Evolutionary conservation across 176 grass and related monocot species (phyloP), one percentile per base, ranked within the genome.

Genomic region (Lolium rigidum): DNA sequence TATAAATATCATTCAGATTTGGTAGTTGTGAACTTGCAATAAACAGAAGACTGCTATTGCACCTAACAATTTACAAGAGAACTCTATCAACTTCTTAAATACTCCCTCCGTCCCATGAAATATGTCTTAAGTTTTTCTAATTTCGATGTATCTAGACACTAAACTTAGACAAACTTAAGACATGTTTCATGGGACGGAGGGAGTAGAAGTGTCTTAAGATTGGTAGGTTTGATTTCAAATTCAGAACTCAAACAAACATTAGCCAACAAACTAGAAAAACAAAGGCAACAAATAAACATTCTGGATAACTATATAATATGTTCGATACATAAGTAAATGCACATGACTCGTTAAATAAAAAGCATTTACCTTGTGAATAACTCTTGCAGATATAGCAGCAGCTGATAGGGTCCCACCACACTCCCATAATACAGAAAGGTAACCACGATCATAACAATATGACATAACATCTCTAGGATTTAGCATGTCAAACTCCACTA

Each of bases 401-500:
- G 96, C 93, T 59, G 96, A 71, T 60, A 98, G 84, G 35, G 82
- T 86, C 15, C 96, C 96, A 89, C 96, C 96, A 49, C 96, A 98
- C 80, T 98, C 96, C 96, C 96, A 98, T 83, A 98, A 82, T 70
- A 98, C 55, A 9, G 93, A 95, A 62, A 98, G 93, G 80, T 94
- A 98, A 21, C 93, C 91, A 84, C 96, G 93, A 43, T 98, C 93
- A 73, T 94, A 94, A 57, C 93, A 98, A 89, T 95, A 98, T 35
- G 86, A 80, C 96, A 98, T 98, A 49, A 98, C 90, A 89, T 92
- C 92, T 77, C 92, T 94, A 44, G 93, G 91, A 89, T 94, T 98
- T 41, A 98, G 64, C 89, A 98, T 94, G 85, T 95, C 96, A 90
- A 98, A 95, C 46, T 98, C 96, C 65, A 98, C 93, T 84, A 98